Percentiles rank a stretch among this genome's conserved stretches.
Conservation (phyloP, 495 filamentous ascomycete species). For the Penicillium egyptiacum region DNA sequence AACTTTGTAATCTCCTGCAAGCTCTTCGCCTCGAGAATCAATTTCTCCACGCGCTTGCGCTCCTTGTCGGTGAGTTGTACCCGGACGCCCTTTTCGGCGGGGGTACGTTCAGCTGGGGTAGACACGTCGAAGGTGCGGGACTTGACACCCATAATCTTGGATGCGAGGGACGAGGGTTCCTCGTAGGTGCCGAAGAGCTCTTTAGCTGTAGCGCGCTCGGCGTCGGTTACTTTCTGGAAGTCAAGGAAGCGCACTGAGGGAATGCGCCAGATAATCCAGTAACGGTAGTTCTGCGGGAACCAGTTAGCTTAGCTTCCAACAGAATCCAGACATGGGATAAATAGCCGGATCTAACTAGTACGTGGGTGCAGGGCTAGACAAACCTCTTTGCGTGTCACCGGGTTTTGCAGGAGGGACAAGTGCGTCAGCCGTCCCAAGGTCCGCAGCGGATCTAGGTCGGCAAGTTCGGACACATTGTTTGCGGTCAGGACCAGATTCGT, state of each 20-base stretch:
- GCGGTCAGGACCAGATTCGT: slow-evolving; percentile 72
- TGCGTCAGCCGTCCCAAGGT: slow-evolving; percentile 70
- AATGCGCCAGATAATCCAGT: slow-evolving; percentile 85
- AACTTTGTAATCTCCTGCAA: slow-evolving; percentile 78
- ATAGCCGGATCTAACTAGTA: background rate
- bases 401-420: slow-evolving; percentile 80
- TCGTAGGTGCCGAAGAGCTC: slow-evolving; percentile 79
- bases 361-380: slow-evolving; percentile 23
- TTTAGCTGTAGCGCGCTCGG: slow-evolving; percentile 69
- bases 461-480: slow-evolving; percentile 75
- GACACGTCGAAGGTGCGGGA: slow-evolving; percentile 76
- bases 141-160: slow-evolving; percentile 87
- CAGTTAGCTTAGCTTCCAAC: slow-evolving; percentile 7
- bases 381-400: slow-evolving; percentile 90
- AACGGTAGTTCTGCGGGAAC: slow-evolving; percentile 75
- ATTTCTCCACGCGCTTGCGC: slow-evolving; percentile 64
- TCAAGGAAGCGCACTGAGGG: slow-evolving; percentile 88
- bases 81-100: slow-evolving; percentile 63
- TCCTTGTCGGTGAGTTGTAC: slow-evolving; percentile 70
- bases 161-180: slow-evolving; percentile 76
- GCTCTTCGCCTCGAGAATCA: slow-evolving; percentile 82
- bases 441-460: slow-evolving; percentile 84
- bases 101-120: slow-evolving; percentile 38
- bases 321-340: background rate
- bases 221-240: slow-evolving; percentile 85